phyloP scores from a whole-genome alignment of 2,329 filamentous ascomycete genomes.

The Emergomyces orientalis region DNA sequence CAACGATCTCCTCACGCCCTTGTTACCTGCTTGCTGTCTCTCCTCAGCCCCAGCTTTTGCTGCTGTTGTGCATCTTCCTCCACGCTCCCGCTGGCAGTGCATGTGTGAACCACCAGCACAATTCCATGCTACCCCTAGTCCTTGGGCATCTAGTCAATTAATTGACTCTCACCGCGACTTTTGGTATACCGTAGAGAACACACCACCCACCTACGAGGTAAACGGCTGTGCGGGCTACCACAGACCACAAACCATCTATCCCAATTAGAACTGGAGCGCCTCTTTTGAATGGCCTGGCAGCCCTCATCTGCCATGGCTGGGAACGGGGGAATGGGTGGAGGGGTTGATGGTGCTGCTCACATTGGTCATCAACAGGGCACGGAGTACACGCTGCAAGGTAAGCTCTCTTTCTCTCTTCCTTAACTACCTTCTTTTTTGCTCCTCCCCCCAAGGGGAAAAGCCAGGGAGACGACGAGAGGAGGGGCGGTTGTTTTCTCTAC shows the following conservation, averaged over 20 bases:
- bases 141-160: neutral
- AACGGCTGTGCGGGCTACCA: neutral
- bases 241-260: neutral
- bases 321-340: constrained; percentile 44
- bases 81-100: too few species aligned
- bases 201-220: neutral
- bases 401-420: constrained; percentile 17
- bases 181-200: neutral
- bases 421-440: neutral
- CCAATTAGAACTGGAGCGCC: neutral
- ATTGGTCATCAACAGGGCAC: constrained; percentile 51
- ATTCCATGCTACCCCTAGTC: neutral
- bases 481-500: too few species aligned
- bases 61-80: neutral
- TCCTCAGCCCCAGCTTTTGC: neutral
- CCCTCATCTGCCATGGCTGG: constrained; percentile 54
- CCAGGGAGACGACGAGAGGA: neutral
- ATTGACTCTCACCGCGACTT: neutral
- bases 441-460: too few species aligned
- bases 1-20: neutral
- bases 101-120: neutral
- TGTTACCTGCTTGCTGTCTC: neutral
- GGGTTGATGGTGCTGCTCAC: constrained; percentile 33
- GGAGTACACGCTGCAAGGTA: constrained; percentile 64
- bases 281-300: constrained; percentile 58